These are phyloP conservation scores for Pontederia paniculata DNA, from an alignment of 176 grass and related monocot genomes.

Conservation along the genomic window DNA sequence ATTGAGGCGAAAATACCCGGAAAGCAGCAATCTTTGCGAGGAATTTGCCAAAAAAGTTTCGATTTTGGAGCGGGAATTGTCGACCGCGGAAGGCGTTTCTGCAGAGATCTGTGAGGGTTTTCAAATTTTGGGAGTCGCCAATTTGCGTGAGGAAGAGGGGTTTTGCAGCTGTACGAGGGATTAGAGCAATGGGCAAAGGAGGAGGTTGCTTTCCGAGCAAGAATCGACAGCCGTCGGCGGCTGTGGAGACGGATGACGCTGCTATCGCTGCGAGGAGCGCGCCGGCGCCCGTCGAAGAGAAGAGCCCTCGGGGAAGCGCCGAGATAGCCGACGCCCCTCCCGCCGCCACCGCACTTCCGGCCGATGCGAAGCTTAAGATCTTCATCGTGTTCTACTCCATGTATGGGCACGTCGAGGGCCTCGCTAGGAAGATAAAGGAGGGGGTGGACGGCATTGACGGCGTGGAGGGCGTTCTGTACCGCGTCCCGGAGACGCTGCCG, in stretches of 20 bases:
- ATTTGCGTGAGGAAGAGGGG: too few species aligned
- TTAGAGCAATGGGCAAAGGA: neutral
- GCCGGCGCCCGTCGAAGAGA: neutral
- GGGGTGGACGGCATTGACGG: neutral
- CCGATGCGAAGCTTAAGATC: neutral
- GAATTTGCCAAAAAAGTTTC: too few species aligned
- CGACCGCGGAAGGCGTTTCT: too few species aligned
- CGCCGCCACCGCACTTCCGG: neutral
- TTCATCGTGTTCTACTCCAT: conserved; percentile 6
- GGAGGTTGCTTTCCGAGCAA: conserved; percentile 3
- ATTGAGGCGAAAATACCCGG: too few species aligned
- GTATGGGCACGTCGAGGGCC: neutral
- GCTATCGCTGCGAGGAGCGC: neutral
- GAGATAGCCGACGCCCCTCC: neutral
- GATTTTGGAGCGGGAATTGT: too few species aligned
- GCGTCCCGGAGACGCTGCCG: neutral
- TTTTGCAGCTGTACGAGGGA: too few species aligned
- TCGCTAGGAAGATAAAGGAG: neutral
- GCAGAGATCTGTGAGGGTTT: too few species aligned
- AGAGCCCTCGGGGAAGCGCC: neutral
- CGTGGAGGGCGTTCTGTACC: neutral
- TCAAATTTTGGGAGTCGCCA: too few species aligned
- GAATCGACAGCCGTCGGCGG: neutral
- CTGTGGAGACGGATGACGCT: neutral
- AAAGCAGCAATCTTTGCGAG: too few species aligned